phyloP scores from a whole-genome alignment of 2,329 filamentous ascomycete genomes.

The Sporothrix brunneoviolacea region DNA sequence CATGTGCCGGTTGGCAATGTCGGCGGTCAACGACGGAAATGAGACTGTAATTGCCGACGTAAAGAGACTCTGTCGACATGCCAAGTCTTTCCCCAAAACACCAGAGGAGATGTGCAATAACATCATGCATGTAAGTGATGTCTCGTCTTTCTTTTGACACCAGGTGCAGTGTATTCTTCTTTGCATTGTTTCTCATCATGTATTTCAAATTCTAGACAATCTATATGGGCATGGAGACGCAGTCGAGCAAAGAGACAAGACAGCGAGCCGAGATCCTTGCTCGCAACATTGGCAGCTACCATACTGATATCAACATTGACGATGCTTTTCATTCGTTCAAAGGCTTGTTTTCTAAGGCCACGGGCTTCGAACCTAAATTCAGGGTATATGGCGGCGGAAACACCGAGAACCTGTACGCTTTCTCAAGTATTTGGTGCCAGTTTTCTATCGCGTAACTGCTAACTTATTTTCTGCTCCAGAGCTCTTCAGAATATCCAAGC shows the following conservation, averaged over 20 bases:
- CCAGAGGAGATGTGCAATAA: slow-evolving; percentile 52
- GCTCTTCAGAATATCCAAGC: slow-evolving; percentile 64
- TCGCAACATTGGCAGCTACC: slow-evolving; percentile 60
- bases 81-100: slow-evolving; percentile 39
- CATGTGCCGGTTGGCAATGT: slow-evolving; percentile 51
- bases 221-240: slow-evolving; percentile 66
- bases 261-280: slow-evolving; percentile 56
- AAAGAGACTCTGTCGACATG: slow-evolving; percentile 29
- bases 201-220: slow-evolving; percentile 48
- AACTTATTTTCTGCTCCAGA: too few relatives aligned
- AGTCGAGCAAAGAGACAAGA: slow-evolving; percentile 59
- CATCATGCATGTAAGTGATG: slow-evolving; percentile 19
- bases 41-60: slow-evolving; percentile 32
- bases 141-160: not conserved
- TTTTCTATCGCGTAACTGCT: too few relatives aligned
- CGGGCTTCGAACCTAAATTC: slow-evolving; percentile 49
- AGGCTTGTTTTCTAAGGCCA: slow-evolving; percentile 50
- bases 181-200: not conserved
- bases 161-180: not conserved
- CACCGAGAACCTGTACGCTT: slow-evolving; percentile 47
- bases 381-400: slow-evolving; percentile 57
- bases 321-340: slow-evolving; percentile 54
- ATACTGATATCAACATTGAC: slow-evolving; percentile 70
- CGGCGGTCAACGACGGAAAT: slow-evolving; percentile 41
- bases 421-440: not conserved